Percentiles rank a stretch among this genome's conserved stretches.
These are phyloP conservation scores for Mycena polygramma DNA, from an alignment of 768 basidiomycete genomes.

Conservation along the genomic window DNA sequence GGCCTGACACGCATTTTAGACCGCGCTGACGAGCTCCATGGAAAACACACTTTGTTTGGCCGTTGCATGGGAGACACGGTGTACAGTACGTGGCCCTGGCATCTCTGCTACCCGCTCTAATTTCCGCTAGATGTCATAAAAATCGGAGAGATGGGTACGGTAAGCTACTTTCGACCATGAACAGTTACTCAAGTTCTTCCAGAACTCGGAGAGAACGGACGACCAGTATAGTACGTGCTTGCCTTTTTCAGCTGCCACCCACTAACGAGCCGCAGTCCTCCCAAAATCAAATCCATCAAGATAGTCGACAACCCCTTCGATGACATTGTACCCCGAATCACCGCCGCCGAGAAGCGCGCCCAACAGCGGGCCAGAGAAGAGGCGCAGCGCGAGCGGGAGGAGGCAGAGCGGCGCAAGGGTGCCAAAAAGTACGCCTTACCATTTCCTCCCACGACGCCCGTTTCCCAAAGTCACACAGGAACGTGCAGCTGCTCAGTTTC, in stretches of 20 bases:
- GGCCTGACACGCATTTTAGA: conserved; percentile 57
- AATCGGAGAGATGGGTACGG: conserved; percentile 89
- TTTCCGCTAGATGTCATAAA: conserved; percentile 82
- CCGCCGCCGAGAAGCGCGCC: conserved; percentile 88
- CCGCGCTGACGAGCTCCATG: conserved; percentile 91
- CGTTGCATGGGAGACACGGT: conserved; percentile 89
- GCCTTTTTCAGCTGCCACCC: background rate
- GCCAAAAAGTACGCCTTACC: conserved; percentile 83
- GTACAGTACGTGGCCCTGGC: conserved; percentile 72
- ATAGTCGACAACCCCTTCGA: conserved; percentile 95
- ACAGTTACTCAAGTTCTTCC: conserved; percentile 16
- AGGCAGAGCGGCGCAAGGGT: conserved; percentile 75
- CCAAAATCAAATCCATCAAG: conserved; percentile 87
- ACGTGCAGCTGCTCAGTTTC: conserved; percentile 92
- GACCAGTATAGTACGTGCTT: conserved; percentile 81
- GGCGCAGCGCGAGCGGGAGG: conserved; percentile 83
- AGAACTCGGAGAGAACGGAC: conserved; percentile 82
- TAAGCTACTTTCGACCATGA: background rate
- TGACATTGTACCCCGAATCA: conserved; percentile 96
- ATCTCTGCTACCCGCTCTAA: conserved; percentile 2
- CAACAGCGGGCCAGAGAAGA: conserved; percentile 87
- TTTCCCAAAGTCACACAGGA: conserved; percentile 60
- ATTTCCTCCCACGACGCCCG: background rate
- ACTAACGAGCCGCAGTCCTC: conserved; percentile 69
- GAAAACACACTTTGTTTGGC: conserved; percentile 97